These are phyloP conservation scores for Salvia splendens DNA, from an alignment of 257 asterid species.

Conservation along the genomic window DNA sequence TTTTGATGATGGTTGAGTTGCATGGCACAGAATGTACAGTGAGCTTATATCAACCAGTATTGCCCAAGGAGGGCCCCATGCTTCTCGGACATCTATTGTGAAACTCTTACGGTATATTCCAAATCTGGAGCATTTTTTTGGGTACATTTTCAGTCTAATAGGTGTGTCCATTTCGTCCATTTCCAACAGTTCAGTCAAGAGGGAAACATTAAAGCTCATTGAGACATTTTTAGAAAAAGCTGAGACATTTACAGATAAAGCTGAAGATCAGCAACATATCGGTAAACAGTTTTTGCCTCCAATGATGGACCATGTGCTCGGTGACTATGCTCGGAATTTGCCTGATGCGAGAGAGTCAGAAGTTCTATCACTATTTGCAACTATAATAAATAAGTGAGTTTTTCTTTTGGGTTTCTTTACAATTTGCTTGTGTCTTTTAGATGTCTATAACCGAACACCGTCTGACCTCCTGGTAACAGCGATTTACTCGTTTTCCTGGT, in stretches of 20 bases:
- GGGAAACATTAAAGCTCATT: slow-evolving; percentile 86
- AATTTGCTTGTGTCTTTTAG: slow-evolving; percentile 8
- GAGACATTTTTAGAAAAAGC: slow-evolving; percentile 90
- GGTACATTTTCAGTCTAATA: slow-evolving; percentile 23
- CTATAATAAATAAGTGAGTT: slow-evolving; percentile 80
- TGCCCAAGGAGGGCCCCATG: slow-evolving; percentile 84
- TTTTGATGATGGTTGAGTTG: slow-evolving; percentile 28
- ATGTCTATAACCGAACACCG: background rate
- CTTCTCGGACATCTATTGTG: slow-evolving; percentile 74
- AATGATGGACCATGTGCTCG: slow-evolving; percentile 92
- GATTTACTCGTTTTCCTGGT: background rate
- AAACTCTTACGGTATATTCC: slow-evolving; percentile 76
- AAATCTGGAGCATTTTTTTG: slow-evolving; percentile 12
- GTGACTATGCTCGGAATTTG: slow-evolving; percentile 84
- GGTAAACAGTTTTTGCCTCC: slow-evolving; percentile 87
- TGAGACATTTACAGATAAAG: slow-evolving; percentile 83
- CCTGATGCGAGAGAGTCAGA: slow-evolving; percentile 98
- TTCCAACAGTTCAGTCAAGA: slow-evolving; percentile 78
- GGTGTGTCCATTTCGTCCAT: slow-evolving; percentile 4
- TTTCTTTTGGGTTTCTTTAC: background rate
- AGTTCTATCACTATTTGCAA: slow-evolving; percentile 90
- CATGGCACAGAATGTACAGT: slow-evolving; percentile 79
- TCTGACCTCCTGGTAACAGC: background rate
- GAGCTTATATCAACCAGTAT: slow-evolving; percentile 81
- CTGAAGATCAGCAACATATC: slow-evolving; percentile 79